A percentile compares a stretch with the other conserved stretches of the same genome.
Conservation (phyloP, 2,329 filamentous ascomycete genomes). For the Trichophyton rubrum region DNA sequence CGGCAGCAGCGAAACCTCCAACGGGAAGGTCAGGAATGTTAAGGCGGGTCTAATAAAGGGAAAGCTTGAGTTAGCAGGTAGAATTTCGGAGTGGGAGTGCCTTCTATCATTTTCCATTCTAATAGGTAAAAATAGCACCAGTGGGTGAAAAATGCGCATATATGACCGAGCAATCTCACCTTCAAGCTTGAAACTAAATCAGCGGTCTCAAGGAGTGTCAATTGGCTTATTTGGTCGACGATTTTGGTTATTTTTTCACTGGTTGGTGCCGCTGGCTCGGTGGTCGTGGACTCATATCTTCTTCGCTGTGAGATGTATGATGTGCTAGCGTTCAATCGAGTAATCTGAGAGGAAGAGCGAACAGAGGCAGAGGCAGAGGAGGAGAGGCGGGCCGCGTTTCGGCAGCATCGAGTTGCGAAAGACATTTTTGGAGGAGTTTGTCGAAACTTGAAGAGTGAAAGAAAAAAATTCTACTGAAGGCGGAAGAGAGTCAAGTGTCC, state of each 20-base stretch:
- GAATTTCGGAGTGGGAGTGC: neutral
- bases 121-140: neutral
- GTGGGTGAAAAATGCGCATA: neutral
- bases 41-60: conserved; percentile 59
- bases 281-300: conserved; percentile 82
- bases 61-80: neutral
- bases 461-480: conserved; percentile 6
- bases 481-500: neutral
- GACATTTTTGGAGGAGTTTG: conserved; percentile 24
- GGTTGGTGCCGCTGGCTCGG: conserved; percentile 38
- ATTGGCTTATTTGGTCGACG: conserved; percentile 96
- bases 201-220: conserved; percentile 94
- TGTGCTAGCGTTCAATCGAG: conserved; percentile 4
- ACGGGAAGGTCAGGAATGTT: conserved; percentile 98
- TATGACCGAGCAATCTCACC: conserved; percentile 41
- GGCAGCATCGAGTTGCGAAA: conserved; percentile 32
- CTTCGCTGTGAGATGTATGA: conserved; percentile 27
- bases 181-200: conserved; percentile 91
- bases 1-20: conserved; percentile 68
- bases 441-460: neutral
- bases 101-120: neutral
- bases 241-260: conserved; percentile 91
- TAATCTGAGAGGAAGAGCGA: conserved; percentile 22
- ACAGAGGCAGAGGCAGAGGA: conserved; percentile 6
- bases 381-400: conserved; percentile 31